Evolutionary conservation across 441 rosid species (phyloP).

Genomic region (Arabidopsis hybrid): DNA sequence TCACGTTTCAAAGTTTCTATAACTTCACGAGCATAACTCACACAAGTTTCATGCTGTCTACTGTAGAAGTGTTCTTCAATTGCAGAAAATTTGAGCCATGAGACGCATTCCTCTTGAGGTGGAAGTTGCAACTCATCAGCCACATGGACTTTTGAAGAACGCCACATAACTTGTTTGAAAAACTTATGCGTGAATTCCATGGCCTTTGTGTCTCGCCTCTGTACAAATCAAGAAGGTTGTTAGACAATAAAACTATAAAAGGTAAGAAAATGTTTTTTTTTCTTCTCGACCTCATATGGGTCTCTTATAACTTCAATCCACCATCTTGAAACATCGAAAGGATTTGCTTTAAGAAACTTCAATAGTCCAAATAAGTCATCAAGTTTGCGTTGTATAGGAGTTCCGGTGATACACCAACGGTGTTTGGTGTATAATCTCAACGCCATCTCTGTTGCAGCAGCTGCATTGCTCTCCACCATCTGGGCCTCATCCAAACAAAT

Average conservation of each 20-base stretch:
- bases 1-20: constrained; percentile 81
- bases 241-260: constrained; percentile 17
- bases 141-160: constrained; percentile 88
- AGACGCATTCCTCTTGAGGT: constrained; percentile 90
- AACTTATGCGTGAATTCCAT: constrained; percentile 78
- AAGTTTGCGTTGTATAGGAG: constrained; percentile 94
- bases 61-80: constrained; percentile 95
- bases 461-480: constrained; percentile 97
- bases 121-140: constrained; percentile 97
- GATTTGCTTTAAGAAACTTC: constrained; percentile 82
- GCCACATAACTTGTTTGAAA: constrained; percentile 96
- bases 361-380: constrained; percentile 95
- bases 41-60: constrained; percentile 97
- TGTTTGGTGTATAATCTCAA: constrained; percentile 78
- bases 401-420: constrained; percentile 97
- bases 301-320: constrained; percentile 92
- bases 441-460: constrained; percentile 98
- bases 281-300: constrained; percentile 80
- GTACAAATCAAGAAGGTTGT: constrained; percentile 43
- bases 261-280: constrained; percentile 19
- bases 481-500: constrained; percentile 99
- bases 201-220: constrained; percentile 76
- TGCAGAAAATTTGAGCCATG: constrained; percentile 93
- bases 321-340: constrained; percentile 87
- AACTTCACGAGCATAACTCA: constrained; percentile 91